Percentiles rank a stretch among this genome's conserved stretches.
Conservation (phyloP, 2,329 filamentous ascomycete species). For the Stagonosporopsis tanaceti region DNA sequence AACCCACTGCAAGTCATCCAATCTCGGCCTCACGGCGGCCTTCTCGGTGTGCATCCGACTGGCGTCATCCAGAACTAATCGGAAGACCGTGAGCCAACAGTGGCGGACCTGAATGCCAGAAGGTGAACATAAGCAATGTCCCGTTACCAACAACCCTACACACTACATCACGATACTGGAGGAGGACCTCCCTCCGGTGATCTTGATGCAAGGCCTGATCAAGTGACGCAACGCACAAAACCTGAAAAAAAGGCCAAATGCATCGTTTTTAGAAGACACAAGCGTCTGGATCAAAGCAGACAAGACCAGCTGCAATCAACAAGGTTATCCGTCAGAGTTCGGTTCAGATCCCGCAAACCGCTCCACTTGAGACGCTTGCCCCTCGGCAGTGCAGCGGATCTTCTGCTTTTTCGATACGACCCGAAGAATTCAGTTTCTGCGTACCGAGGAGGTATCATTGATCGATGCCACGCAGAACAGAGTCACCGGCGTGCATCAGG, state of each 20-base stretch:
- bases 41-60: background rate
- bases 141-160: background rate
- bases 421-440: background rate
- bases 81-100: background rate
- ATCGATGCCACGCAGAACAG: background rate
- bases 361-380: slow-evolving; percentile 10
- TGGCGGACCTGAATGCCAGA: slow-evolving; percentile 3
- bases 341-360: background rate
- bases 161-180: background rate
- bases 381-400: slow-evolving; percentile 6
- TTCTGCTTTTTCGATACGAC: background rate
- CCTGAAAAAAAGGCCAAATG: background rate
- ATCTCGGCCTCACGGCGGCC: background rate
- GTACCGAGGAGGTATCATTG: background rate
- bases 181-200: background rate
- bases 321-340: background rate
- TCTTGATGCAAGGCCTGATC: background rate
- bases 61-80: background rate
- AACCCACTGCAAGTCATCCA: background rate
- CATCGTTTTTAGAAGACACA: background rate
- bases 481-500: background rate
- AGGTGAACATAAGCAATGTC: background rate
- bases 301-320: background rate
- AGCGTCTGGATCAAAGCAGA: background rate
- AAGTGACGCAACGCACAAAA: background rate